Evolutionary conservation across 768 basidiomycete genomes (phyloP), one percentile per base, ranked within the genome.

Genomic region (Mycena olivaceomarginata): DNA sequence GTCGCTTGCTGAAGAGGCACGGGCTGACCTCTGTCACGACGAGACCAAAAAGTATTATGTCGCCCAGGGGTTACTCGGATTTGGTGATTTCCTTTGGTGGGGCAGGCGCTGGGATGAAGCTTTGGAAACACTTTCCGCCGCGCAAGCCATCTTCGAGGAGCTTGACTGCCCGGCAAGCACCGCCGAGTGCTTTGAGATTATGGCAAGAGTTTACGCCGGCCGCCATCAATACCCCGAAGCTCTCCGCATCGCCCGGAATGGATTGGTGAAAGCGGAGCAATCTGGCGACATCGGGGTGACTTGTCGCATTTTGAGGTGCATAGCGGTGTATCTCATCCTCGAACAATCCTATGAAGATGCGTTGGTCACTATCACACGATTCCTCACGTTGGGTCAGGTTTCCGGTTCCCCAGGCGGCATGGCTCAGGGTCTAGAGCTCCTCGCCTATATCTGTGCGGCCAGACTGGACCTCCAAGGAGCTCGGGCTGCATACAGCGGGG

Each of bases 391-490:
- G 15, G 0, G 20, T 43, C 71, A 37, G 63, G 39, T 40, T 12
- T 5, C 45, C 20, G 71, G 71, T 16, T 3, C 4, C 9, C 51
- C 71, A 2, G n/a, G 41, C 41, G 40, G 5, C 11, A 78, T 75
- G 53, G 79, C 64, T 13, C 77, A 80, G 37, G 45, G 7, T 68
- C 63, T 75, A 60, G 73, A 78, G 56, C 51, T 43, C 5, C 67
- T 77, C 15, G 78, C 45, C 13, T 77, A 79, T 40, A 20, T 48
- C 51, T 68, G 39, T n/a, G 56, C 66, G 5, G 66, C 67, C 39
- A 70, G 46, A n/a, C 57, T 78, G 59, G 70, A 77, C 13, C 56
- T 74, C 51, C 10, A 43, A 18, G 72, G 39, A 37, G 78, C 78
- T 0, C 67, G 72, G 5, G 40, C 22, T 31, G 66, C 71, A 2